phyloP scores from a whole-genome alignment of 768 basidiomycete genomes.

The Boletus reticuloceps region DNA sequence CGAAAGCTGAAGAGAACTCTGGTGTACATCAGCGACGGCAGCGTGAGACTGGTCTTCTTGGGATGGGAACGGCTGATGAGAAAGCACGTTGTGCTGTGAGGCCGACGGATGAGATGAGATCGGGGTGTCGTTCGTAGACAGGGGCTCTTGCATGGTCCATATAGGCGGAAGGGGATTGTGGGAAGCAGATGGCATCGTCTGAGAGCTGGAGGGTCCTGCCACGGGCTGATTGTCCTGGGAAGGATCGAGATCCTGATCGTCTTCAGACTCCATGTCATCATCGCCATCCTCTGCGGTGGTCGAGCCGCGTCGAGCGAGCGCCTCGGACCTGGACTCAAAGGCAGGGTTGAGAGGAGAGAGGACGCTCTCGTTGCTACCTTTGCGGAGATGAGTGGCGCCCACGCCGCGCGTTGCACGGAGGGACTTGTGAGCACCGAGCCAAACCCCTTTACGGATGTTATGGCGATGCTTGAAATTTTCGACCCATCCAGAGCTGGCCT shows the following conservation, averaged over 20 bases:
- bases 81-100: constrained; percentile 27
- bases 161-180: constrained; percentile 33
- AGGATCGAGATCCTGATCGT: constrained; percentile 30
- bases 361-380: constrained; percentile 32
- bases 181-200: constrained; percentile 18
- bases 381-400: constrained; percentile 35
- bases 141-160: constrained; percentile 33
- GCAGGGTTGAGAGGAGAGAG: constrained; percentile 41
- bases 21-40: constrained; percentile 25
- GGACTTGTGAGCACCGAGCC: constrained; percentile 42
- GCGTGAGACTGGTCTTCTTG: constrained; percentile 27
- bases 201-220: constrained; percentile 32
- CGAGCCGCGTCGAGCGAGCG: constrained; percentile 25
- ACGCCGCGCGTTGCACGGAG: constrained; percentile 31
- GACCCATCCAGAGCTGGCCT: constrained; percentile 90
- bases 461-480: constrained; percentile 89
- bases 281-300: constrained; percentile 31
- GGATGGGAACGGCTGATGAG: constrained; percentile 30
- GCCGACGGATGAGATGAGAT: constrained; percentile 31
- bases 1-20: constrained; percentile 28
- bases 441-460: constrained; percentile 67
- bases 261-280: constrained; percentile 38
- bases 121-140: constrained; percentile 26
- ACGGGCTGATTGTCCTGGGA: constrained; percentile 23
- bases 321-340: constrained; percentile 35